A percentile compares a stretch with the other conserved stretches of the same genome.
These are phyloP conservation scores for Quercus bicolor DNA, from an alignment of 306 rosid genomes.

Conservation along the genomic window DNA sequence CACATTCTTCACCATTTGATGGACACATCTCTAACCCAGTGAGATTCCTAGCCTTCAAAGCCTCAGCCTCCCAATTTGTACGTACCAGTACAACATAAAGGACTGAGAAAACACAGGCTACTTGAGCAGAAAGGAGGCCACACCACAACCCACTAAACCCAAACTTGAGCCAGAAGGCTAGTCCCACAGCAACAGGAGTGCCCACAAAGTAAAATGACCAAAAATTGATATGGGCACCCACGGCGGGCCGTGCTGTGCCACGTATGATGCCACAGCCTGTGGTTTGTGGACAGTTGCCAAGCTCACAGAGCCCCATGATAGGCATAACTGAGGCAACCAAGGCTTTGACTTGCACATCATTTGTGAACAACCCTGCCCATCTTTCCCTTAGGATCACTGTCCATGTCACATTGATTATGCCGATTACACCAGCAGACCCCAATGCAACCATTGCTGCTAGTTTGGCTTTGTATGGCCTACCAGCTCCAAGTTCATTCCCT, in stretches of 20 bases:
- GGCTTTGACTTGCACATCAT: conserved; percentile 46
- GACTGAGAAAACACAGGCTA: conserved; percentile 71
- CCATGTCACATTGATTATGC: conserved; percentile 84
- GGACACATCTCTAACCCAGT: conserved; percentile 41
- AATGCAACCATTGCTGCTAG: conserved; percentile 87
- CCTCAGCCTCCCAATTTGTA: conserved; percentile 92
- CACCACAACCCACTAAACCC: conserved; percentile 93
- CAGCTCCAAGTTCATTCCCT: conserved; percentile 94
- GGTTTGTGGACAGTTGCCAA: conserved; percentile 90
- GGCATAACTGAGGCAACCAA: conserved; percentile 85
- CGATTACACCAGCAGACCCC: conserved; percentile 75
- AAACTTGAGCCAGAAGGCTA: conserved; percentile 65
- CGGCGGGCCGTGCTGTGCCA: conserved; percentile 70
- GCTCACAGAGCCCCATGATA: conserved; percentile 82
- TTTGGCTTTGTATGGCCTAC: conserved; percentile 85
- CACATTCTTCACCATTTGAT: conserved; percentile 7
- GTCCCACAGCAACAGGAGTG: conserved; percentile 75
- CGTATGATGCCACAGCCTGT: conserved; percentile 85
- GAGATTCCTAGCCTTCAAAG: conserved; percentile 62
- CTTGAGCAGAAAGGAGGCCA: conserved; percentile 83
- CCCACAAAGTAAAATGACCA: conserved; percentile 79
- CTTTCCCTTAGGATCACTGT: conserved; percentile 56
- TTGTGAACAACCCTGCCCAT: conserved; percentile 85
- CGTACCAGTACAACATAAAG: conserved; percentile 52
- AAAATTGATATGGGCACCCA: conserved; percentile 67